These are phyloP conservation scores for Rhodotorula sp. DNA, from an alignment of 1,284 basidiomycete genomes.

Conservation along the genomic window DNA sequence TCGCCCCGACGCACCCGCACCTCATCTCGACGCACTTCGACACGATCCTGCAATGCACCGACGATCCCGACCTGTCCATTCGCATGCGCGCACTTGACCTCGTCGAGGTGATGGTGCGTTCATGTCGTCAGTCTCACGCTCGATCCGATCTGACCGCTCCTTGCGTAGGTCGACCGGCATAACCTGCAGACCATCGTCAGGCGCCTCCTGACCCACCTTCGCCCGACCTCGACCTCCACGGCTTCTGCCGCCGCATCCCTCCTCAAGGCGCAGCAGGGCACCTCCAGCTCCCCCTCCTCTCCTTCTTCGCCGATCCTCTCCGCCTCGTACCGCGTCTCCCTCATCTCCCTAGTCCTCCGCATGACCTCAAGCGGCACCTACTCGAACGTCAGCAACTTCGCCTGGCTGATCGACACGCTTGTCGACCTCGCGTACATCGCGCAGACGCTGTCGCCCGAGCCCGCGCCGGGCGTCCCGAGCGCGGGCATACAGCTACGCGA, in stretches of 20 bases:
- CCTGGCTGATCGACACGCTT: constrained; percentile 94
- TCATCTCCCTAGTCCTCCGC: constrained; percentile 55
- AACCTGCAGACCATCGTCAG: constrained; percentile 88
- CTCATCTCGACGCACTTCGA: constrained; percentile 91
- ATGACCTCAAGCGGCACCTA: constrained; percentile 56
- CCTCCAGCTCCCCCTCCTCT: constrained; percentile 51
- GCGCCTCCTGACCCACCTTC: constrained; percentile 81
- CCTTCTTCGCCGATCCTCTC: constrained; percentile 49
- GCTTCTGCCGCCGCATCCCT: constrained; percentile 61
- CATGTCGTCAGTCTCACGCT: neutral
- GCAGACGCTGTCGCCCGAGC: constrained; percentile 14
- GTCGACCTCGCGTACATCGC: constrained; percentile 83
- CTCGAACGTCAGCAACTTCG: constrained; percentile 84
- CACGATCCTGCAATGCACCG: constrained; percentile 83
- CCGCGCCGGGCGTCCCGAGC: neutral
- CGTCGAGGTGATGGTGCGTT: constrained; percentile 81
- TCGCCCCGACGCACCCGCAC: constrained; percentile 87
- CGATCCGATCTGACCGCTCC: neutral
- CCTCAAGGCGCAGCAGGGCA: constrained; percentile 54
- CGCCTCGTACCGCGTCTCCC: constrained; percentile 52
- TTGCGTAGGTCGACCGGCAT: constrained; percentile 67
- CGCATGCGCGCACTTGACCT: constrained; percentile 93
- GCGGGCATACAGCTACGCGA: constrained; percentile 34
- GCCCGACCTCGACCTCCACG: constrained; percentile 56
- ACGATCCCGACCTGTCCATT: constrained; percentile 93